These are phyloP conservation scores for Podospora comata DNA, from an alignment of 495 filamentous ascomycete species.

Conservation along the genomic window DNA sequence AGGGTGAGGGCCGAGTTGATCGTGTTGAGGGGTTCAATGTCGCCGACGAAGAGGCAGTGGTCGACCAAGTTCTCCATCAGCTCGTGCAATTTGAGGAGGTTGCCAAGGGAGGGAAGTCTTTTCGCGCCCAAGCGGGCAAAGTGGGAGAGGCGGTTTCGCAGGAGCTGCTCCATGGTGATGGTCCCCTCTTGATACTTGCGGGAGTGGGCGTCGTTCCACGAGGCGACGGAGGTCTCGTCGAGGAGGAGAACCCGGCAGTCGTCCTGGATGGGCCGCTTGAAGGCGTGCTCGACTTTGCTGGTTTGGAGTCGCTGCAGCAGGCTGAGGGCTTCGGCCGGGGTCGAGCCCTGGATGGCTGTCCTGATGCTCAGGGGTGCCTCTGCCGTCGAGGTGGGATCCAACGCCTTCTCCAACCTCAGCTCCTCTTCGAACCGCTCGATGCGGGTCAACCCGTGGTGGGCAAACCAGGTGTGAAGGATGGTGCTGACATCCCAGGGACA, in stretches of 20 bases:
- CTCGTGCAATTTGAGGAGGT: constrained; percentile 11
- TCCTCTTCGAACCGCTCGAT: constrained; percentile 28
- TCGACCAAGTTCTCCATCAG: constrained; percentile 11
- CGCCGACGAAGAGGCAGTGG: constrained; percentile 18
- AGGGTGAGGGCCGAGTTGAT: constrained; percentile 16
- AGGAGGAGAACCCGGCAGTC: constrained; percentile 20
- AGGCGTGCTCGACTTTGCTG: constrained; percentile 11
- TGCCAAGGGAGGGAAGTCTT: constrained; percentile 9
- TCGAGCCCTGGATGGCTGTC: constrained; percentile 22
- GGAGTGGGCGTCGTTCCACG: constrained; percentile 26
- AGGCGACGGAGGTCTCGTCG: constrained; percentile 14
- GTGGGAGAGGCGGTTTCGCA: constrained; percentile 17
- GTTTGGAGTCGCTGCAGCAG: constrained; percentile 26
- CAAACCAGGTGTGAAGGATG: constrained; percentile 29
- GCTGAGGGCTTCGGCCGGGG: constrained; percentile 22
- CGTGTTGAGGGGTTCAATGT: constrained; percentile 12
- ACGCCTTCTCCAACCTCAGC: constrained; percentile 17
- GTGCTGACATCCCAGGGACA: constrained; percentile 26
- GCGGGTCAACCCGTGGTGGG: constrained; percentile 26
- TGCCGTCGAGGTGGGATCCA: background rate
- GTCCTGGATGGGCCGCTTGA: constrained; percentile 20
- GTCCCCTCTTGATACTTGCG: constrained; percentile 18
- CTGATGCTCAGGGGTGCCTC: constrained; percentile 23
- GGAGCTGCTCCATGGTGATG: constrained; percentile 16
- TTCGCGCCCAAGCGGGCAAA: constrained; percentile 14